phyloP scores from a whole-genome alignment of 208 protist genomes.

The Leptomonas pyrrhocoris region DNA sequence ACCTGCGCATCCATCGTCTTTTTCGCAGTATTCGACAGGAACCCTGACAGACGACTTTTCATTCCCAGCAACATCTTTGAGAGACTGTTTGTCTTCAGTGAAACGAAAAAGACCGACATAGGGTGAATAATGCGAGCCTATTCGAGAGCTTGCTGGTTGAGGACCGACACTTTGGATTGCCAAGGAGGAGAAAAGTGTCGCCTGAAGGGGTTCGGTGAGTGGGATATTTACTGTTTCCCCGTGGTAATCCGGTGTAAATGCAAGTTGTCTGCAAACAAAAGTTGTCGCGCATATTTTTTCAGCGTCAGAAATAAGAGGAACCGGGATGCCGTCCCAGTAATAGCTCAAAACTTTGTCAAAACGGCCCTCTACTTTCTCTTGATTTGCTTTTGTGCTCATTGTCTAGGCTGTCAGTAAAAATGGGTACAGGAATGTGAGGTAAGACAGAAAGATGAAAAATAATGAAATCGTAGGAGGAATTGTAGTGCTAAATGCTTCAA shows the following conservation, averaged over 20 bases:
- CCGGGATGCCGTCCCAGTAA: constrained; percentile 88
- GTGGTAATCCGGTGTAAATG: constrained; percentile 80
- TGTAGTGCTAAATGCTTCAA: too few relatives aligned
- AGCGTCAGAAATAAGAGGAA: constrained; percentile 53
- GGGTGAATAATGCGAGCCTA: constrained; percentile 88
- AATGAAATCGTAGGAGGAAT: background rate
- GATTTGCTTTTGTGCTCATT: constrained; percentile 47
- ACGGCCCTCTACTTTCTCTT: constrained; percentile 56
- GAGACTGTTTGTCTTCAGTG: constrained; percentile 4
- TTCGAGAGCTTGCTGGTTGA: constrained; percentile 63
- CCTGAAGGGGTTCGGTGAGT: constrained; percentile 18
- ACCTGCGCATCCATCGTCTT: constrained; percentile 18
- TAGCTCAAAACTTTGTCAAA: constrained; percentile 84
- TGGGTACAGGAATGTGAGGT: constrained; percentile 25
- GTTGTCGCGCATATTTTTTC: constrained; percentile 40
- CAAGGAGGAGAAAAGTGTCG: constrained; percentile 46
- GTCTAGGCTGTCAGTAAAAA: constrained; percentile 20
- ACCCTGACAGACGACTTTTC: constrained; percentile 43
- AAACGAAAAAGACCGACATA: constrained; percentile 78
- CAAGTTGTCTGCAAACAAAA: constrained; percentile 65
- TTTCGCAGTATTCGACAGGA: constrained; percentile 65
- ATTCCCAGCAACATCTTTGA: background rate
- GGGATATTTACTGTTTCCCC: constrained; percentile 51
- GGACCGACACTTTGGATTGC: constrained; percentile 24
- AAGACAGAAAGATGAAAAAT: background rate